Conservation (phyloP, 805 yeast genomes). For the Saccharomycopsis fibuligera region DNA sequence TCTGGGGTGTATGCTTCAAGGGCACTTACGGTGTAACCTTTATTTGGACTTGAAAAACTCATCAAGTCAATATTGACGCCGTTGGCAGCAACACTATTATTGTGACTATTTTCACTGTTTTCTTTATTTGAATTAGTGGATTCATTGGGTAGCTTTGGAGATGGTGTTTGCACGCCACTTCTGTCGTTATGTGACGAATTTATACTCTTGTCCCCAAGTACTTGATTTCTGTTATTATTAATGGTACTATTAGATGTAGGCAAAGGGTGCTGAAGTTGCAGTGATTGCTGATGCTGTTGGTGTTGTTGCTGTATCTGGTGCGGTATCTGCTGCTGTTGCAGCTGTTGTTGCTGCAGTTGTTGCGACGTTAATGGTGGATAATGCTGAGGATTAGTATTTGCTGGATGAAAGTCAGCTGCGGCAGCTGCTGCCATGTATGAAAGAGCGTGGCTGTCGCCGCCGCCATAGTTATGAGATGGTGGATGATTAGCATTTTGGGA, state of each 20-base stretch:
- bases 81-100: neutral
- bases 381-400: conserved; percentile 30
- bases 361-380: conserved; percentile 14
- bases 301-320: conserved; percentile 18
- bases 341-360: conserved; percentile 20
- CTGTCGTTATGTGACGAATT: neutral
- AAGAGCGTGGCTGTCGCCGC: conserved; percentile 32
- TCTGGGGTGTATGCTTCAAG: conserved; percentile 63
- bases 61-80: conserved; percentile 20
- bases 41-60: conserved; percentile 31
- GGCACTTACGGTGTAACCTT: conserved; percentile 42
- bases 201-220: neutral
- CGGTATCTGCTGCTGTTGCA: conserved; percentile 11
- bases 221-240: neutral
- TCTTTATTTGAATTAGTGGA: conserved; percentile 8
- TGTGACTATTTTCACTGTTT: conserved; percentile 13
- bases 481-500: neutral
- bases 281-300: conserved; percentile 23
- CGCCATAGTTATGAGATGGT: too few relatives aligned
- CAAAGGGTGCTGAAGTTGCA: conserved; percentile 2
- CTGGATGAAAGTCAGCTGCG: conserved; percentile 30
- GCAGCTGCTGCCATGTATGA: conserved; percentile 29
- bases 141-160: conserved; percentile 1
- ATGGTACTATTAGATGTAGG: neutral
- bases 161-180: conserved; percentile 11